Evolutionary conservation across 75 land plant species (phyloP), one percentile per base, ranked within the genome.

Genomic region (Larix kaempferi): DNA sequence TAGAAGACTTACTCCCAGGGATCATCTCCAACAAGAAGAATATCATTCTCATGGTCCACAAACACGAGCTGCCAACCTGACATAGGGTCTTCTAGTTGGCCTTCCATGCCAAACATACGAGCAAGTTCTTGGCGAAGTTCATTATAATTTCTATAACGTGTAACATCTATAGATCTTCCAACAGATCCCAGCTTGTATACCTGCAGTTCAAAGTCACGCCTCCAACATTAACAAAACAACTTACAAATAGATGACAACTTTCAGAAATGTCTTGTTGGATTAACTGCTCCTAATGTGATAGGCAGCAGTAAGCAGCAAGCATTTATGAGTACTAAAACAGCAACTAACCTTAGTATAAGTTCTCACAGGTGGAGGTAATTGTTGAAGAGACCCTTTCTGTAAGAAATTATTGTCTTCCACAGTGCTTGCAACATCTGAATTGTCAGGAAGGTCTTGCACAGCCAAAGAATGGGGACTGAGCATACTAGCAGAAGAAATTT

Each of bases 21-120:
- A 85, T 98, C 99, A 78, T 98, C 99, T 35, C 99, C 99, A 78
- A 98, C 91, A 59, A 98, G 98, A 56, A 98, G 94, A 22, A 95
- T 91, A 75, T 98, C 99, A 58, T 88, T 92, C 73, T 94, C 99
- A 79, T 93, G 89, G 78, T 98, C 99, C 41, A 93, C 91, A 77
- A 93, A 98, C 17, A 95, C 99, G 44, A 98, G 83, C 78, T 95
- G 97, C 99, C 99, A 98, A 12, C 86, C 92, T 57, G 99, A 90
- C 26, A 82, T 83, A 8, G 90, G 94, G 71, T 95, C 98, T 73
- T 91, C 93, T 49, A 93, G 93, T 77, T 93, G 86, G 6, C 98
- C 93, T 76, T 95, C 94, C 54, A 98, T 85, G 58, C 91, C 85
- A 76, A 98, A 98, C 99, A 89, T 95, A 63, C 89, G 84, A 62